Conservation (phyloP, 176 grass and related monocot genomes). For the Cenchrus purpureus region DNA sequence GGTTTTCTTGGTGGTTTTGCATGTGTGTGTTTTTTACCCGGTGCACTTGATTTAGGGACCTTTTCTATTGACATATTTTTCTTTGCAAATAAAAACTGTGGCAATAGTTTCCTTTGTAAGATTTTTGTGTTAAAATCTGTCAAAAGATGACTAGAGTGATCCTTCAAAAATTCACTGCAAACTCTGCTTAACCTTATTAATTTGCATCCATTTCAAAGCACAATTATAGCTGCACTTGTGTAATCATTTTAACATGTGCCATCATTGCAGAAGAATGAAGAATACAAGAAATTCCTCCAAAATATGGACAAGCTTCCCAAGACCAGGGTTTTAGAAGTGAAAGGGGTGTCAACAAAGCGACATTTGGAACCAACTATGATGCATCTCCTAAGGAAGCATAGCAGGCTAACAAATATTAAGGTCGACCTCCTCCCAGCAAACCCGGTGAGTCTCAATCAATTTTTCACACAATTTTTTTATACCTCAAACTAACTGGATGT, state of each 20-base stretch:
- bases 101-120: too few species aligned
- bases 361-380: background rate
- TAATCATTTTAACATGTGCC: background rate
- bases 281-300: background rate
- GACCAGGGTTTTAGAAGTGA: background rate
- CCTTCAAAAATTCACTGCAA: background rate
- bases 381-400: constrained; percentile 13
- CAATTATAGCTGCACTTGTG: background rate
- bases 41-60: too few species aligned
- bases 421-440: background rate
- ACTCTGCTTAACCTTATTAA: too few species aligned
- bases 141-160: too few species aligned
- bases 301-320: background rate
- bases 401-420: background rate
- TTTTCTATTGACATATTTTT: too few species aligned
- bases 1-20: background rate
- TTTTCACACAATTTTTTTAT: background rate
- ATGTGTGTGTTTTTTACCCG: background rate
- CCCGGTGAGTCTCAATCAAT: background rate
- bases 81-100: too few species aligned
- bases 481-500: background rate
- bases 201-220: background rate
- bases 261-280: background rate
- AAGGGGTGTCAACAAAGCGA: background rate
- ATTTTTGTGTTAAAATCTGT: too few species aligned